phyloP scores from a whole-genome alignment of 2,329 filamentous ascomycete genomes.

The Fusarium nisikadoi region DNA sequence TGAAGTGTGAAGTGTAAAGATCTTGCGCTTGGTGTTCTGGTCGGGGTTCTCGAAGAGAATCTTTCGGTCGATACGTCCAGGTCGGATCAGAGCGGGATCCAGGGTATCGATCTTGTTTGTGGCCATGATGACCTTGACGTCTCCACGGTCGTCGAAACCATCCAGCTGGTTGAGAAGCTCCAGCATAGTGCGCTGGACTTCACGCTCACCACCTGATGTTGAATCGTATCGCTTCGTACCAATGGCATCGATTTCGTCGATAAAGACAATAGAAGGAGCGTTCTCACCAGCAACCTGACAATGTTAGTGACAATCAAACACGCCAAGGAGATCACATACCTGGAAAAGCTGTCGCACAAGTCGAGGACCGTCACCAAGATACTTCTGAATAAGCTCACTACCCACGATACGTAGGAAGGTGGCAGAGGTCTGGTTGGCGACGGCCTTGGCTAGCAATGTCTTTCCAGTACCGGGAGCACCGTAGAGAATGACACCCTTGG shows the following conservation, averaged over 20 bases:
- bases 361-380: slow-evolving; percentile 93
- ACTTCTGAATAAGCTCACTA: slow-evolving; percentile 98
- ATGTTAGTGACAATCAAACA: slow-evolving; percentile 9
- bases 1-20: slow-evolving; percentile 96
- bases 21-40: slow-evolving; percentile 96
- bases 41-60: slow-evolving; percentile 78
- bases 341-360: slow-evolving; percentile 96
- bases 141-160: slow-evolving; percentile 97
- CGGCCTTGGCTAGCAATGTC: slow-evolving; percentile 93
- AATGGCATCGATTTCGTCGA: slow-evolving; percentile 98
- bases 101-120: slow-evolving; percentile 99
- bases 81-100: slow-evolving; percentile 94
- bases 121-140: slow-evolving; percentile 99
- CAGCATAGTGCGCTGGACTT: slow-evolving; percentile 98
- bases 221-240: slow-evolving; percentile 99
- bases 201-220: slow-evolving; percentile 94
- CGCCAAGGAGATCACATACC: slow-evolving; percentile 53
- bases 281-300: slow-evolving; percentile 89
- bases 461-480: slow-evolving; percentile 97
- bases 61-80: slow-evolving; percentile 98
- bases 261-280: slow-evolving; percentile 96
- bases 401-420: slow-evolving; percentile 98
- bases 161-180: slow-evolving; percentile 98
- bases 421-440: slow-evolving; percentile 98
- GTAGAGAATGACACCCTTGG: slow-evolving; percentile 99